Conservation (phyloP, 2,329 filamentous ascomycete species). For the Fusarium sarcochroum region DNA sequence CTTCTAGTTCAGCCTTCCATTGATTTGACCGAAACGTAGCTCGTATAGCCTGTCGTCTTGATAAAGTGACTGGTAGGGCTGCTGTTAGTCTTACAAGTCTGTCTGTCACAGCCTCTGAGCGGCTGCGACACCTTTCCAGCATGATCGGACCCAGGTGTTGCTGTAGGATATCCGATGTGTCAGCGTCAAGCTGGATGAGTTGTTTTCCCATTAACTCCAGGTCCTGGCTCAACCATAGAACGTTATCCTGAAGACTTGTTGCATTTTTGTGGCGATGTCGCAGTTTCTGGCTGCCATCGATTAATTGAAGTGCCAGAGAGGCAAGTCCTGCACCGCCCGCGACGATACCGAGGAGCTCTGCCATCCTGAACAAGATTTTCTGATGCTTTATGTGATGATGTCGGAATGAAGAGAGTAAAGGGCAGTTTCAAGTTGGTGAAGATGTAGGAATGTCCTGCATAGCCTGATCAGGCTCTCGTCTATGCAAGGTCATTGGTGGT, state of each 20-base stretch:
- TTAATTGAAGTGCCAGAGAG: conserved; percentile 20
- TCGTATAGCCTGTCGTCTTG: background rate
- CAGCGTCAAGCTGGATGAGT: background rate
- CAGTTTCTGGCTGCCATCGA: conserved; percentile 14
- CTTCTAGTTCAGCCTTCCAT: conserved; percentile 15
- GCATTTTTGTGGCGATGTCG: conserved; percentile 1
- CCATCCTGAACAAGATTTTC: background rate
- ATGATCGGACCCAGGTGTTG: conserved; percentile 16
- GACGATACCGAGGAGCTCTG: conserved; percentile 14
- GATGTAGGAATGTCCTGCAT: background rate
- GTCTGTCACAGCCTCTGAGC: background rate
- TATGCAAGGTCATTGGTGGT: background rate
- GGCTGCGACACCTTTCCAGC: conserved; percentile 12
- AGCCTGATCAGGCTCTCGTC: conserved; percentile 8
- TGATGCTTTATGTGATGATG: fast-evolving
- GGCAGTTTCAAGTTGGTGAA: background rate
- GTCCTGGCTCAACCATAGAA: conserved; percentile 2
- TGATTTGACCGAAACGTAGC: background rate
- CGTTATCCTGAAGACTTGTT: background rate
- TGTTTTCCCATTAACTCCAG: background rate
- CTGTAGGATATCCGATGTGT: background rate
- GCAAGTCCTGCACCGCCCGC: conserved; percentile 23
- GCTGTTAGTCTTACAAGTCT: background rate
- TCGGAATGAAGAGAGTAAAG: fast-evolving
- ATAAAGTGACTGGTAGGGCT: background rate